Percentiles rank a stretch among this genome's conserved stretches.
These are phyloP conservation scores for Chytridium lagenaria DNA, from an alignment of 371 early-diverging fungal species.

Conservation along the genomic window DNA sequence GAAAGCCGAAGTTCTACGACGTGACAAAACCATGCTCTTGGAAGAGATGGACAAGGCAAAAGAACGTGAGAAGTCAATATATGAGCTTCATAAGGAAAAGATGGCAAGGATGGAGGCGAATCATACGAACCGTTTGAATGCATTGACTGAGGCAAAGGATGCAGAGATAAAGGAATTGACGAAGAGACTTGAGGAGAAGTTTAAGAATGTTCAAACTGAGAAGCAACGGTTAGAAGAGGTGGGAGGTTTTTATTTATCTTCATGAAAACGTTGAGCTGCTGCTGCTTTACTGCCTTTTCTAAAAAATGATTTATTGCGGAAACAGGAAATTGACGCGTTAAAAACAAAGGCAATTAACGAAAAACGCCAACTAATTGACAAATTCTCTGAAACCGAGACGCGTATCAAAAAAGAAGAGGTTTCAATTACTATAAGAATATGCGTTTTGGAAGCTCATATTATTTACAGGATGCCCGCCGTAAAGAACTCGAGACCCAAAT, in stretches of 20 bases:
- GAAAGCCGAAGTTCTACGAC: conserved; percentile 39
- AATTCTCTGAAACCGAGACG: conserved; percentile 40
- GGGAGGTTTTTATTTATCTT: too few species aligned
- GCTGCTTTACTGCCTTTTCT: too few species aligned
- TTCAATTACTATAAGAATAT: too few species aligned
- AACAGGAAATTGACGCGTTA: conserved; percentile 36
- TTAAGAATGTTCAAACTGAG: conserved; percentile 25
- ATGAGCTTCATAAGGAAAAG: conserved; percentile 37
- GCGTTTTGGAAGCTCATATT: too few species aligned
- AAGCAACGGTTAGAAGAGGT: conserved; percentile 44
- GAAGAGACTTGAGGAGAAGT: conserved; percentile 41
- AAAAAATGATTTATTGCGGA: too few species aligned
- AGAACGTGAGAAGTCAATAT: conserved; percentile 40
- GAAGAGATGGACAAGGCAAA: conserved; percentile 49
- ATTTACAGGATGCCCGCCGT: conserved; percentile 40
- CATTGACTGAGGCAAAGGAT: conserved; percentile 43
- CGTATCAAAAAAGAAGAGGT: conserved; percentile 46
- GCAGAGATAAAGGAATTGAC: conserved; percentile 30
- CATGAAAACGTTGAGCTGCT: too few species aligned
- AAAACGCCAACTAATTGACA: conserved; percentile 44
- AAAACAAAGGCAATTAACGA: conserved; percentile 35
- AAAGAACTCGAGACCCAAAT: conserved; percentile 40
- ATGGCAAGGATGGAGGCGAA: conserved; percentile 33
- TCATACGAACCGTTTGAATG: conserved; percentile 27
- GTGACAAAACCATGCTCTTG: conserved; percentile 47